A percentile compares a stretch with the other conserved stretches of the same genome.
Evolutionary conservation across 108 stramenopile genomes (phyloP).

Genomic region (Skeletonema tropicum): DNA sequence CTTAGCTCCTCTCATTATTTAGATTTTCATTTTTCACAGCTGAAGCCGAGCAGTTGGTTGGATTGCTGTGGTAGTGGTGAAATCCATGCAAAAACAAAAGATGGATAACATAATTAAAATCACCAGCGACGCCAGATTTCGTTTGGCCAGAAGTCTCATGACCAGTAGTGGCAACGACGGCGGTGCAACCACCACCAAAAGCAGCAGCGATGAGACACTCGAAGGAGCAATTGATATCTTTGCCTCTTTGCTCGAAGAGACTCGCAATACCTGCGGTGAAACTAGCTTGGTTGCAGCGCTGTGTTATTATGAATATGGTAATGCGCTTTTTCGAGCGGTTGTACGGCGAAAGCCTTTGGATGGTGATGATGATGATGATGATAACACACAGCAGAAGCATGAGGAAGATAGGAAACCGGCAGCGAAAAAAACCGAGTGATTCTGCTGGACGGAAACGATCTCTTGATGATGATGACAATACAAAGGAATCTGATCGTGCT

Average conservation of each 20-base stretch:
- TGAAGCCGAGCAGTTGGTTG: no score
- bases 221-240: constrained; percentile 74
- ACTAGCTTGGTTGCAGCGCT: constrained; percentile 64
- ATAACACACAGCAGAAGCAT: background rate
- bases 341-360: constrained; percentile 5
- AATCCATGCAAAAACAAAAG: background rate
- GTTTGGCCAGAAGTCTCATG: constrained; percentile 26
- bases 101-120: constrained; percentile 6
- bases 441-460: constrained; percentile 56
- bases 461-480: constrained; percentile 1
- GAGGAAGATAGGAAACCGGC: constrained; percentile 24
- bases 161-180: constrained; percentile 24
- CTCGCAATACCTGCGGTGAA: constrained; percentile 48
- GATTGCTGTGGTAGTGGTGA: no score
- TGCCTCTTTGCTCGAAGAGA: constrained; percentile 68
- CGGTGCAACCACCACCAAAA: background rate
- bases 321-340: constrained; percentile 67
- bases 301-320: constrained; percentile 84
- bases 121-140: constrained; percentile 33
- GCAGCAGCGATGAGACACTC: background rate
- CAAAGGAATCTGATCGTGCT: constrained; percentile 8
- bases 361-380: constrained; percentile 16
- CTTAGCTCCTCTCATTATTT: no score
- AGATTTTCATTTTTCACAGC: no score
- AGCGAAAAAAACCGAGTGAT: constrained; percentile 19